Conservation (phyloP, 2,329 filamentous ascomycete species). For the Grosmannia penicillata region DNA sequence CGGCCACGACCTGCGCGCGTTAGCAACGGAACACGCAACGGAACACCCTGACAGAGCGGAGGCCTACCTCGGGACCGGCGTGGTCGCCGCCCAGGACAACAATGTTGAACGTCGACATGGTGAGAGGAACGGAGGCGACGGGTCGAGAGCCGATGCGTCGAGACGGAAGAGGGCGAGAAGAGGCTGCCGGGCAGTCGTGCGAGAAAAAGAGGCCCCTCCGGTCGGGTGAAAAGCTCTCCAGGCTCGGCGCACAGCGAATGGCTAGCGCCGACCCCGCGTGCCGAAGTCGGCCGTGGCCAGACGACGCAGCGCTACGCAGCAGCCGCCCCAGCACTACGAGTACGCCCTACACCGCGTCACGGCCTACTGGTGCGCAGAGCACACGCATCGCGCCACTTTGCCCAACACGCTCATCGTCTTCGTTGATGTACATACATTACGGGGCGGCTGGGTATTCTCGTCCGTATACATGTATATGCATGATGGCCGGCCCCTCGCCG, state of each 20-base stretch:
- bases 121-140: slow-evolving; percentile 9
- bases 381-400: neutral
- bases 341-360: no score
- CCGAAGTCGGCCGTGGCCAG: slow-evolving; percentile 6
- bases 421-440: neutral
- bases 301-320: neutral
- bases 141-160: neutral
- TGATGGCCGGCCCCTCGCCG: neutral
- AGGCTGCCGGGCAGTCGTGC: no score
- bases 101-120: slow-evolving; percentile 60
- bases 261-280: slow-evolving; percentile 8
- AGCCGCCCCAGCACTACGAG: neutral
- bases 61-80: slow-evolving; percentile 65
- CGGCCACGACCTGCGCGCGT: slow-evolving; percentile 53
- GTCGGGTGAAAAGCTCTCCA: no score
- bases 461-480: neutral
- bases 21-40: slow-evolving; percentile 4
- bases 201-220: no score
- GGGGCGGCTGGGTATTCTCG: neutral
- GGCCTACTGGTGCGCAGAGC: no score
- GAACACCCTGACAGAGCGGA: neutral
- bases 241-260: no score
- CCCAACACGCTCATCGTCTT: no score
- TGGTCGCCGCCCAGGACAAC: slow-evolving; percentile 76
- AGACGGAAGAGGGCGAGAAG: neutral